Base-by-base conservation (phyloP, 1,284 basidiomycete genomes). In the Heterobasidion irregulare region DNA sequence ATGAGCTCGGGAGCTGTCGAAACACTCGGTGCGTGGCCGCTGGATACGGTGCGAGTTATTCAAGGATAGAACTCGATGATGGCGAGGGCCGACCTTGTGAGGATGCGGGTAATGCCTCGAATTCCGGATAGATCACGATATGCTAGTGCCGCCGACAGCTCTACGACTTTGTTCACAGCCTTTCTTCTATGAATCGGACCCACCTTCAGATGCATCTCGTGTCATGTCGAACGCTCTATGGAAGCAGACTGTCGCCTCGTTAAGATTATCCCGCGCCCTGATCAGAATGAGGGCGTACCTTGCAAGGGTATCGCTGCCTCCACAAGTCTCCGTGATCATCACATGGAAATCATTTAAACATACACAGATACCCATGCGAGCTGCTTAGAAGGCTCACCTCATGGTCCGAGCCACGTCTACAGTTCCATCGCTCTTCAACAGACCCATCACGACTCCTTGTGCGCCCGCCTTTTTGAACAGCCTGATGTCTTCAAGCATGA, bases 151-250 rank as follows among this genome's bases (percentile, higher is more conserved):
- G 4, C 12, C 43, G 26, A 26, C 26, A 26, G 26, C 26, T 26
- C 26, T 5, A 26, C 1, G 26, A 26, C 26, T 26, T 6, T 26
- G 3, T 26, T 26, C 26, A 26, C 26, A 4, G 26, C 26, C 26
- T 26, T 26, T 26, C 26, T 5, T 26, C 4, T 26, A 26, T 26
- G 26, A 26, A 18, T 32, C 26, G 15, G 15, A 61, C 65, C 38
- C 56, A 80, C 87, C 82, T 72, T 78, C 71, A 50, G 70, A 66
- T 12, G 76, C 68, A 64, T 87, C 75, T 49, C 68, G 67, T 3
- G 80, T 79, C 82, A 92, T 83, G 65, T 92, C 90, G 62, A 92
- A 86, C 15, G 90, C 90, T 54, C 90, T 75, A 65, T 92, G 90
- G 65, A 92, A 92, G 60, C 86, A 90, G 36, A 90, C 89, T 90